These are phyloP conservation scores for Byssothecium circinans DNA, from an alignment of 2,329 filamentous ascomycete species.

Conservation along the genomic window DNA sequence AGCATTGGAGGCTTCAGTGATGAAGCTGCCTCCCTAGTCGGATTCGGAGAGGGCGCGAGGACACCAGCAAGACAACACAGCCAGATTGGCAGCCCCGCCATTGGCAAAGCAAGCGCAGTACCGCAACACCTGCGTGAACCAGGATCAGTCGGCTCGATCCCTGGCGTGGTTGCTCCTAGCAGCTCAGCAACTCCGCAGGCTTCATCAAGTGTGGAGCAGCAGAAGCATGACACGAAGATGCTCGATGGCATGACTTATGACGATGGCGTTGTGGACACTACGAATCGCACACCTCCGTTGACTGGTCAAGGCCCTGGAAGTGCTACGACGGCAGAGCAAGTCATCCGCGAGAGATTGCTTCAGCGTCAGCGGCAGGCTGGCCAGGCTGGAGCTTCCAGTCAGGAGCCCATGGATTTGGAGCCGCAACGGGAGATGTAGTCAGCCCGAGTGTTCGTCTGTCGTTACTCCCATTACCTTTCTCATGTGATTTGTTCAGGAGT, in stretches of 20 bases:
- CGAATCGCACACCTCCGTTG: conserved; percentile 37
- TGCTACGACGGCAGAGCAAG: conserved; percentile 64
- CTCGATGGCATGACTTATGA: conserved; percentile 53
- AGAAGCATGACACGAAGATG: conserved; percentile 46
- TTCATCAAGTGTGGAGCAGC: conserved; percentile 35
- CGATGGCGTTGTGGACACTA: conserved; percentile 44
- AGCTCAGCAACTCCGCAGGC: conserved; percentile 34
- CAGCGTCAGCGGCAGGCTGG: conserved; percentile 15
- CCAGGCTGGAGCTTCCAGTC: conserved; percentile 15
- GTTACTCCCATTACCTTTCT: conserved; percentile 2
- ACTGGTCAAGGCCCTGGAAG: conserved; percentile 32
- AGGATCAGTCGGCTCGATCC: conserved; percentile 34
- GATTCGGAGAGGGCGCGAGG: conserved; percentile 84
- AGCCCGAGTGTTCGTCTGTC: conserved; percentile 1
- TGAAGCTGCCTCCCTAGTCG: conserved; percentile 82
- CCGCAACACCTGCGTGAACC: conserved; percentile 40
- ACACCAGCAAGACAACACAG: conserved; percentile 58
- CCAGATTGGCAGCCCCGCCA: conserved; percentile 79
- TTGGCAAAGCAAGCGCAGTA: conserved; percentile 48
- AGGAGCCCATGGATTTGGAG: neutral
- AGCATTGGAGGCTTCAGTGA: conserved; percentile 81
- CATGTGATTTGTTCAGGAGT: neutral
- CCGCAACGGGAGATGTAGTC: conserved; percentile 16
- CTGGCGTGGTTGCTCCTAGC: conserved; percentile 30
- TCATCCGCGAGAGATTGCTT: conserved; percentile 57